Evolutionary conservation across 108 stramenopile species (phyloP), one percentile per base, ranked within the genome.

Genomic region (Skeletonema marinoi): DNA sequence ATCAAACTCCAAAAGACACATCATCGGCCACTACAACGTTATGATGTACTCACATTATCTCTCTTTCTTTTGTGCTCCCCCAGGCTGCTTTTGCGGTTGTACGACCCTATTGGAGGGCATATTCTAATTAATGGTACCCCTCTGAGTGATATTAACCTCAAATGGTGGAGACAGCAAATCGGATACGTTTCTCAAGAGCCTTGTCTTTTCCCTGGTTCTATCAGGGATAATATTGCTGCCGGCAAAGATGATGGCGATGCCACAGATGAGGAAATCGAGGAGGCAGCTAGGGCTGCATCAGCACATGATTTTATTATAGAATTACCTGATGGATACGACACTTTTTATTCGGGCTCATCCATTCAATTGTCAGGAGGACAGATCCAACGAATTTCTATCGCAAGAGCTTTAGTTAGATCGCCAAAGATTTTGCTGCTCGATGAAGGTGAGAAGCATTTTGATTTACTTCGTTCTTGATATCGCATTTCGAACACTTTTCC

Each of bases 331-430:
- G 82, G 84, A 32, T 96, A 91, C 70, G 79, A 83, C 61, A 88
- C 87, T 3, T 75, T 78, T 56, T 81, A 77, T 50, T 68, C 71
- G 2, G 84, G 78, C 11, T 36, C 75, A 42, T 19, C 41, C 51
- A 76, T 87, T 56, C 85, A 85, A 68, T 77, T 96, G 3, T 78
- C 73, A 30, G 95, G 95, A 9, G 95, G 95, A 0, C 95, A 96
- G 75, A 90, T 90, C 67, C 95, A 96, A 76, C 80, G 95, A 19
- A 93, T 98, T 63, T 93, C 93, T 25, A 98, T 98, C 77, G 91
- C 91, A 13, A 68, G 91, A 48, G 90, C 90, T 10, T 63, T 96
- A 35, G 65, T 91, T 11, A 70, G 85, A 32, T 85, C 88, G 17
- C 90, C 90, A 11, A 84, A 84, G 66, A 85, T 93, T 36, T 50